Conservation (phyloP, 768 basidiomycete genomes). For the Neoboletus subvelutipes region DNA sequence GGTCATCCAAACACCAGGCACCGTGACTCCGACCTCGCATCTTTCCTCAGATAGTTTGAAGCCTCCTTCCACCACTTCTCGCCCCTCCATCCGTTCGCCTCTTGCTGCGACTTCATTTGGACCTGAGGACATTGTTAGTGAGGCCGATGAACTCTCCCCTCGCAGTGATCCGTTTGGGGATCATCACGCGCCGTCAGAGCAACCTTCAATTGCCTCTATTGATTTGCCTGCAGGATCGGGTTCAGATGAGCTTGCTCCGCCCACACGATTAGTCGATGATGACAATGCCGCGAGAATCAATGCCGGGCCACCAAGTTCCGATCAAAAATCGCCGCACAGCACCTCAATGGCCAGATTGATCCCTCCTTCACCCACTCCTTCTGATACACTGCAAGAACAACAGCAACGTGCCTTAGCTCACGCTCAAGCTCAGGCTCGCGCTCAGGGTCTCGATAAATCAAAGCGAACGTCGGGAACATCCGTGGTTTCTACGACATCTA, state of each 20-base stretch:
- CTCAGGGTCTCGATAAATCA: slow-evolving; percentile 46
- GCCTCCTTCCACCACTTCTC: slow-evolving; percentile 36
- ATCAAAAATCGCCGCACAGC: slow-evolving; percentile 48
- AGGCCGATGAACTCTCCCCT: slow-evolving; percentile 34
- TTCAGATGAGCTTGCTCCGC: slow-evolving; percentile 40
- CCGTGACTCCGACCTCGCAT: slow-evolving; percentile 30
- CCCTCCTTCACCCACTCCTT: slow-evolving; percentile 40
- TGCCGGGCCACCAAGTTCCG: slow-evolving; percentile 45
- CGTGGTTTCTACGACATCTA: slow-evolving; percentile 64
- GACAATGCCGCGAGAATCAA: slow-evolving; percentile 69
- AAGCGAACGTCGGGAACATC: slow-evolving; percentile 65
- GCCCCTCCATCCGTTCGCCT: slow-evolving; percentile 59
- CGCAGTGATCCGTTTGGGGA: slow-evolving; percentile 65
- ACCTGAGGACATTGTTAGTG: slow-evolving; percentile 59
- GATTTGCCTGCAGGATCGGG: slow-evolving; percentile 33
- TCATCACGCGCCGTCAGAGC: slow-evolving; percentile 36
- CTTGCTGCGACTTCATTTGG: slow-evolving; percentile 71
- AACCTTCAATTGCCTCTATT: slow-evolving; percentile 16
- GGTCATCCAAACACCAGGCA: slow-evolving; percentile 62
- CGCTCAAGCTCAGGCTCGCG: slow-evolving; percentile 59
- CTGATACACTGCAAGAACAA: slow-evolving; percentile 55
- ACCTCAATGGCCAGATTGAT: slow-evolving; percentile 66
- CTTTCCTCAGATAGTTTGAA: slow-evolving; percentile 40
- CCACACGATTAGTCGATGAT: slow-evolving; percentile 61
- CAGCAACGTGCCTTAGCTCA: slow-evolving; percentile 63